Base-by-base conservation (phyloP, 208 protist species). In the Wallacemonas collosoma region DNA sequence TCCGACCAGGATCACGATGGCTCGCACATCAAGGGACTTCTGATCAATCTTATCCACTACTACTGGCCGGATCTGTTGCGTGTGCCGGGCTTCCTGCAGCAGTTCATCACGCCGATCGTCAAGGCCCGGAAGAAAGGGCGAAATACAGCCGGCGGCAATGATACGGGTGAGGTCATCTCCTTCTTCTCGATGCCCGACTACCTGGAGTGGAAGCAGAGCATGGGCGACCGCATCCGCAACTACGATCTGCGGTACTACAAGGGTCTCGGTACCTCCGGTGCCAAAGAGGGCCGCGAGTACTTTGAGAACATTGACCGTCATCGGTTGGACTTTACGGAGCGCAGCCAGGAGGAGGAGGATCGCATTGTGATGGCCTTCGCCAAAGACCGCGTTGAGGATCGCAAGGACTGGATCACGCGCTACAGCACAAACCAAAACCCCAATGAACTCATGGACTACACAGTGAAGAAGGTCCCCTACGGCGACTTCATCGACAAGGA, bases 61-160 rank as follows among this genome's bases (percentile, higher is more conserved):
- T 99, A 99, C 85, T 99, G 99, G 99, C 99, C 99, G 6, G 79
- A 84, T 11, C 87, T 99, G 47, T 81, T 99, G 4, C 90, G 97
- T 40, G 79, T 93, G 41, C 88, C 90, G 12, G 98, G 98, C 17
- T 99, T 99, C 73, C 74, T 99, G 43, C 90, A 97, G 60, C 97
- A 99, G 87, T 99, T 99, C 82, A 99, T 99, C 66, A 99, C 99
- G 15, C 99, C 99, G 2, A 99, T 99, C 75, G 98, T 99, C 8
- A 99, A 99, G 84, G 97, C 91, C n/a, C 80, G 82, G 12, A 88
- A 90, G 45, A 97, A 98, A 75, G 81, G 79, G 15, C 89, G 94
- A 26, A 65, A 41, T 41, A 65, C 60, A 17, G 60, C 60, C 36
- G 80, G 88, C 51, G 54, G 70, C 3, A 70, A 14, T 15, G 38